Conservation (phyloP, 2,329 filamentous ascomycete species). For the Tolypocladium paradoxum region DNA sequence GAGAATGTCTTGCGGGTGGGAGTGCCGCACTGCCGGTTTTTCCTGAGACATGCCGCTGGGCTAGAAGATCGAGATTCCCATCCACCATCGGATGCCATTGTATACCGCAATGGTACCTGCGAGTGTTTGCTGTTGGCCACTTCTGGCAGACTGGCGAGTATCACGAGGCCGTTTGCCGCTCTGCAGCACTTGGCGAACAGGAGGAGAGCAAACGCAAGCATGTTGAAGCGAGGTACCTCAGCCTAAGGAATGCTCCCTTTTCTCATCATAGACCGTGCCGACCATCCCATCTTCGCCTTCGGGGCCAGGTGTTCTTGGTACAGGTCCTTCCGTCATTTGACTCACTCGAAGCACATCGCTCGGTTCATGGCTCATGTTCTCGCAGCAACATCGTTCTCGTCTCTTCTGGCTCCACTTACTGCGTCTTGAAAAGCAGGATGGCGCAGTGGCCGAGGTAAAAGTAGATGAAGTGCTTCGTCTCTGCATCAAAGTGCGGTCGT, state of each 20-base stretch:
- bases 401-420: slow-evolving; percentile 40
- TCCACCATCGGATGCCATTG: background rate
- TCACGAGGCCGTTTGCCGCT: background rate
- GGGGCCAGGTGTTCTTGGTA: background rate
- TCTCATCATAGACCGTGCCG: background rate
- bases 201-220: background rate
- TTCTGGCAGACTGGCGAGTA: background rate
- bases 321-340: background rate
- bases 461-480: slow-evolving; percentile 99
- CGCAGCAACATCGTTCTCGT: background rate
- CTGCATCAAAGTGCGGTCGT: slow-evolving; percentile 34
- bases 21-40: background rate
- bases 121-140: background rate
- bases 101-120: background rate
- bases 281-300: background rate
- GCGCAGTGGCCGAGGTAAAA: slow-evolving; percentile 99
- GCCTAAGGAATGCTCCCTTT: background rate
- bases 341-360: background rate
- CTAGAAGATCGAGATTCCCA: background rate
- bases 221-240: background rate
- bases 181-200: background rate
- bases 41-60: slow-evolving; percentile 3
- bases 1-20: background rate
- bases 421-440: slow-evolving; percentile 97
- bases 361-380: background rate